Evolutionary conservation across 2,329 filamentous ascomycete genomes (phyloP).

Genomic region (Knufia fluminis): DNA sequence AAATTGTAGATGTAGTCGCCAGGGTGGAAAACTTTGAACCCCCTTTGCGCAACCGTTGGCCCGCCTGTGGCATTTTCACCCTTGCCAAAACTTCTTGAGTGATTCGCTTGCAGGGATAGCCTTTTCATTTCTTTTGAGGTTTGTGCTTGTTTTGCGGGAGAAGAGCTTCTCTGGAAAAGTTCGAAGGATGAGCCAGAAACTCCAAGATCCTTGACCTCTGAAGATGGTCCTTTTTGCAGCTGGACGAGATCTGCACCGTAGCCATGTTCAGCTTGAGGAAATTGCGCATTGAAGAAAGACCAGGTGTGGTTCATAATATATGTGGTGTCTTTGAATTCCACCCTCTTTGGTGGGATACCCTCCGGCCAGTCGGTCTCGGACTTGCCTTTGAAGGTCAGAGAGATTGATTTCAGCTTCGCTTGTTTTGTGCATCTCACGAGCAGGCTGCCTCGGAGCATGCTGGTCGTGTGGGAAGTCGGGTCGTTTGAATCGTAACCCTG

Average conservation of each 20-base stretch:
- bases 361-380: slow-evolving; percentile 94
- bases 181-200: slow-evolving; percentile 33
- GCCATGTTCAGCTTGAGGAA: slow-evolving; percentile 48
- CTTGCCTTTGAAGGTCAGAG: slow-evolving; percentile 73
- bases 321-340: slow-evolving; percentile 74
- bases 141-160: slow-evolving; percentile 27
- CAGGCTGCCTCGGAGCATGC: slow-evolving; percentile 75
- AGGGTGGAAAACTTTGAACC: slow-evolving; percentile 76
- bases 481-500: slow-evolving; percentile 41
- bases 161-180: slow-evolving; percentile 34
- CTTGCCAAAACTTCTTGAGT: slow-evolving; percentile 77
- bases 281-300: slow-evolving; percentile 76
- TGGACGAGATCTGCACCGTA: slow-evolving; percentile 56
- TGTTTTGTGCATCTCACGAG: slow-evolving; percentile 77
- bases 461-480: slow-evolving; percentile 55
- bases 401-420: slow-evolving; percentile 85
- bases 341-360: slow-evolving; percentile 79
- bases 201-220: slow-evolving; percentile 26
- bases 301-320: slow-evolving; percentile 79
- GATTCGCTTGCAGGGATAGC: slow-evolving; percentile 68
- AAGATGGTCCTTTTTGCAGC: slow-evolving; percentile 36
- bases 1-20: slow-evolving; percentile 68
- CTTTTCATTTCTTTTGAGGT: slow-evolving; percentile 50
- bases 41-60: slow-evolving; percentile 59
- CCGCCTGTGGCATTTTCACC: slow-evolving; percentile 53